Base-by-base conservation (phyloP, 148 eudicot species). In the Euryodendron excelsum region DNA sequence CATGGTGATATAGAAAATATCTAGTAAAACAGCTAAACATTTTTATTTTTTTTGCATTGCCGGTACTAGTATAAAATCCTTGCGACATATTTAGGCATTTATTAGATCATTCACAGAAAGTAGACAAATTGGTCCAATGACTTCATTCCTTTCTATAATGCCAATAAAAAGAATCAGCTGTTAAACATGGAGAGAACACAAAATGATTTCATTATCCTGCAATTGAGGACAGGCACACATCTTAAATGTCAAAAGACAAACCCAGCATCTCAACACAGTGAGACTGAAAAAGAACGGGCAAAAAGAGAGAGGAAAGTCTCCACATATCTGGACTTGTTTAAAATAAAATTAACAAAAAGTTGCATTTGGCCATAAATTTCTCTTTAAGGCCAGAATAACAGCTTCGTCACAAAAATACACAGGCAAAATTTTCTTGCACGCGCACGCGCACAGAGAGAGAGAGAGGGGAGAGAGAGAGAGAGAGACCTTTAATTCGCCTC, bases 401-500 rank as follows among this genome's bases (percentile, higher is more conserved):
- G 69, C 44, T 65, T 36, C 69, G 36, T 8, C 7, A 21, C 3
- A 34, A 45, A 12, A 59, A 12, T 8, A 5, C 17, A 74, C 47
- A 37, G 14, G 68, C 20, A 4, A 36, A 28, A 8, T 30, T n/a
- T 61, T 8, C 36, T 39, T 7, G 52, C 11, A 65, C 13, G 31
- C 17, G 36, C n/a, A 20, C 64, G 27, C 31, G 17, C 28, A 15
- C 20, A 30, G 11, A 31, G 3, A 59, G 30, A 69, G 73, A 36
- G 21, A 59, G 72, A 56, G 50, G 50, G 48, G 48, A 1, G 77
- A 44, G 56, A 12, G 64, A n/a, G n/a, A 72, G 20, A 13, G 50
- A 55, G 25, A 23, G 61, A 93, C 98, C 98, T 93, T 93, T 93
- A 76, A 93, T 90, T 80, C 98, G 91, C 82, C 98, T 92, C 71